phyloP scores from a whole-genome alignment of 805 yeast species.

The Lipomyces chichibuensis region DNA sequence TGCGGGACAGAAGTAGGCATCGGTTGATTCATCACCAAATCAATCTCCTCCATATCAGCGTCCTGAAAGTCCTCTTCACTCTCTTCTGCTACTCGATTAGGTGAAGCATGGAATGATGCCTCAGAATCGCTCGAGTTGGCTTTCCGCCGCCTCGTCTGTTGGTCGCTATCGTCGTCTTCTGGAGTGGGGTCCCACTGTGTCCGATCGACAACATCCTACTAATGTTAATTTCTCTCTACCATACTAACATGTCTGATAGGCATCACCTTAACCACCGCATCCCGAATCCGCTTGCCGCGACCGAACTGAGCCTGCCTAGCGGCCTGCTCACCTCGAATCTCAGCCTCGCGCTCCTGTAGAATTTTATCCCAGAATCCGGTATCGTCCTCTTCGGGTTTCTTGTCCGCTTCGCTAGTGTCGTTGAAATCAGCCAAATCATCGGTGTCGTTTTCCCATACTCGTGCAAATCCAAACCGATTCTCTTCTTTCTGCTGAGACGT shows the following conservation, averaged over 20 bases:
- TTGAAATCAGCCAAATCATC: slow-evolving; percentile 9
- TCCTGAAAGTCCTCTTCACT: not conserved
- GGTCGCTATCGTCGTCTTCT: not conserved
- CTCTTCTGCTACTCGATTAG: not conserved
- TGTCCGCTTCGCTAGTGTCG: slow-evolving; percentile 5
- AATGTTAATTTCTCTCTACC: not conserved
- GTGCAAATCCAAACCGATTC: slow-evolving; percentile 18
- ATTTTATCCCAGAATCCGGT: slow-evolving; percentile 29
- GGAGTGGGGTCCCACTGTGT: not conserved
- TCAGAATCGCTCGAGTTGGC: slow-evolving; percentile 4
- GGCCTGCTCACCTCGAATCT: slow-evolving; percentile 1
- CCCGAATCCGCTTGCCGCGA: slow-evolving; percentile 28
- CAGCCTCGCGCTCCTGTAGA: slow-evolving; percentile 20
- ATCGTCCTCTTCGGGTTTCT: slow-evolving; percentile 15
- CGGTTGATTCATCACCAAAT: not conserved
- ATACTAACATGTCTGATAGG: not conserved
- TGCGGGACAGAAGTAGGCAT: not conserved
- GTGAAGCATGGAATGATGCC: not conserved
- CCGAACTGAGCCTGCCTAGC: slow-evolving; percentile 18
- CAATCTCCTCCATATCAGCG: slow-evolving; percentile 1
- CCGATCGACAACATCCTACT: not conserved
- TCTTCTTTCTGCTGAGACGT: not conserved
- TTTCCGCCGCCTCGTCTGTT: not conserved
- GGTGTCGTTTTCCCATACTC: slow-evolving; percentile 29
- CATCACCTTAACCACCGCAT: not conserved